These are phyloP conservation scores for Zasmidium citrigriseum DNA, from an alignment of 2,329 filamentous ascomycete species.

Conservation along the genomic window DNA sequence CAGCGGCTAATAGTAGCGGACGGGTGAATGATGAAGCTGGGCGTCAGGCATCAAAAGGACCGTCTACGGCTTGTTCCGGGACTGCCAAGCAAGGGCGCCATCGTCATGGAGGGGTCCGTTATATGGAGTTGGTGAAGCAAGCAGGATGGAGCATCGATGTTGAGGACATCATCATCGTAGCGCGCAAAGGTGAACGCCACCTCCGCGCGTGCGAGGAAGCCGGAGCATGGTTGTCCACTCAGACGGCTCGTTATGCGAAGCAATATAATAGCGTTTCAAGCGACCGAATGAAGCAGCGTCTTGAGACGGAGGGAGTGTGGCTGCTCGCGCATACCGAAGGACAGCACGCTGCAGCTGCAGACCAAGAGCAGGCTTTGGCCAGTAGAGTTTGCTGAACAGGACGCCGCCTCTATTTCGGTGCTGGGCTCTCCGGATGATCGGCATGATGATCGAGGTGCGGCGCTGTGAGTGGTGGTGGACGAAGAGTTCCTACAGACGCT, in stretches of 20 bases:
- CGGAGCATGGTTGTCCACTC: conserved; percentile 7
- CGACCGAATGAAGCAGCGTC: conserved; percentile 9
- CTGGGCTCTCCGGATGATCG: conserved; percentile 7
- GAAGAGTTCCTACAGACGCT: not conserved
- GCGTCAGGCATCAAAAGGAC: conserved; percentile 12
- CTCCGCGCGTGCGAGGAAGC: conserved; percentile 7
- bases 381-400: not conserved
- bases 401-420: conserved; percentile 9
- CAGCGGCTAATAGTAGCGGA: conserved; percentile 11
- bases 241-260: conserved; percentile 17
- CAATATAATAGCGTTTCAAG: conserved; percentile 22
- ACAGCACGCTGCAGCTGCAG: not conserved
- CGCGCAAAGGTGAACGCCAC: conserved; percentile 21
- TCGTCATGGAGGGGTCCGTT: not conserved
- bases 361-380: not conserved
- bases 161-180: conserved; percentile 6
- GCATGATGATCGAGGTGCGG: not conserved
- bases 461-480: not conserved
- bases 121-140: not conserved
- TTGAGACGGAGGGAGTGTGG: conserved; percentile 5
- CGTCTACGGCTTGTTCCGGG: conserved; percentile 14
- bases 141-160: not conserved
- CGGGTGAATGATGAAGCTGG: conserved; percentile 8
- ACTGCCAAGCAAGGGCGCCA: not conserved
- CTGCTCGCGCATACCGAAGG: not conserved